Evolutionary conservation across 371 early-diverging fungal genomes (phyloP), one percentile per base, ranked within the genome.

Genomic region (Lichtheimia ramosa): DNA sequence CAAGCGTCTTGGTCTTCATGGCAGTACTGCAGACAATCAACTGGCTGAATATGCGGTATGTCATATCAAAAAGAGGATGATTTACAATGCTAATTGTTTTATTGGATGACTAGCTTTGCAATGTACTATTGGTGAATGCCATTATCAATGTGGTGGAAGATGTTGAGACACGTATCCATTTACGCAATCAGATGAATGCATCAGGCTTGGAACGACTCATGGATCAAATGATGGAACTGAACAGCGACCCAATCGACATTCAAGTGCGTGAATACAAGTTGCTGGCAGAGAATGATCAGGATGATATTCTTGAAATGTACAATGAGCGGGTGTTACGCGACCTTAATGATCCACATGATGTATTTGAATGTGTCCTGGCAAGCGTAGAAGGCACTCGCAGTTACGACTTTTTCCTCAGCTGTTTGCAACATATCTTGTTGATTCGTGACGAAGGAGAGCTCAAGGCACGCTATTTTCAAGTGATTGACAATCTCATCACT

Each of bases 81-180:
- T 34, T 8, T 8, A 8, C 34, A 34, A 28, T 28, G 7, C 28
- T 28, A 7, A 28, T 34, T 0, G 34, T 34, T 34, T 34, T 34
- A 34, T 8, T 34, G 34, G 6, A 34, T 34, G 34, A 34, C n/a
- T 65, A 79, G 79, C 71, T 93, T 28, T 88, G 89, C 52, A 91
- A 89, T 63, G 82, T 94, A 72, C 86, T 94, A 23, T 73, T 94
- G 51, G 85, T 93, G 60, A 94, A 94, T 64, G 90, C 92, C 0
- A 75, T 94, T 8, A 83, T 94, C n/a, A 87, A 85, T 49, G 87
- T 91, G 0, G 88, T 89, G 1, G 91, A 91, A 28, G 90, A 93
- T 61, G 77, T 89, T 14, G 91, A 92, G 56, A 66, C 87, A 50
- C 82, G 94, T 55, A 84, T 89, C 46, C 89, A 94, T 61, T 68